These are phyloP conservation scores for Pyrenochaeta sp. DNA, from an alignment of 2,329 filamentous ascomycete genomes.

Conservation along the genomic window DNA sequence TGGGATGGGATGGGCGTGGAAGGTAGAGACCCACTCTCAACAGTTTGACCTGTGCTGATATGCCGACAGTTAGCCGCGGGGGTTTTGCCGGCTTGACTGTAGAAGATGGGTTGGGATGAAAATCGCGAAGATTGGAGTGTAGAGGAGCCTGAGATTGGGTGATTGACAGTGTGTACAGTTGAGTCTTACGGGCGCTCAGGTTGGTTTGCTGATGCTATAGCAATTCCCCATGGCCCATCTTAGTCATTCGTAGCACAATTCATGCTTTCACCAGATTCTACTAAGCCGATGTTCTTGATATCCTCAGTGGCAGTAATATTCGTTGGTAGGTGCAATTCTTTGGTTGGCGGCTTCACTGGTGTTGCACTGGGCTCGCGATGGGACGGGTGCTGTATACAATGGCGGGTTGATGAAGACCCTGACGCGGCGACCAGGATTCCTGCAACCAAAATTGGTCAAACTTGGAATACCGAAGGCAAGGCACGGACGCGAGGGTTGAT, in stretches of 20 bases:
- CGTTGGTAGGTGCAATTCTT: too few relatives aligned
- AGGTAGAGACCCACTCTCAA: conserved; percentile 26
- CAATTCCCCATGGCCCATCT: too few relatives aligned
- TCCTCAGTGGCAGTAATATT: too few relatives aligned
- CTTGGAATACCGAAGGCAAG: too few relatives aligned
- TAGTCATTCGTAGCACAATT: too few relatives aligned
- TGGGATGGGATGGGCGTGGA: not conserved
- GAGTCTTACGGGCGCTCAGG: not conserved
- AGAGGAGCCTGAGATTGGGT: too few relatives aligned
- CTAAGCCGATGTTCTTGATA: too few relatives aligned
- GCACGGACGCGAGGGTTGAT: not conserved
- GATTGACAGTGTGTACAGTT: not conserved
- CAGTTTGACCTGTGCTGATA: conserved; percentile 11
- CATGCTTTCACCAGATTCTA: too few relatives aligned
- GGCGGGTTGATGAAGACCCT: not conserved
- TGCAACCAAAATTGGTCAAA: not conserved
- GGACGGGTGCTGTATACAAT: conserved; percentile 3
- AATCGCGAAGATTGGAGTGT: too few relatives aligned
- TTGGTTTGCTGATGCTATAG: not conserved
- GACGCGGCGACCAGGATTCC: not conserved
- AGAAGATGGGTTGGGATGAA: not conserved
- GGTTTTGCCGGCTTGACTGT: not conserved
- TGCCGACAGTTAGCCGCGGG: not conserved
- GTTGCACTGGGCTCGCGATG: not conserved
- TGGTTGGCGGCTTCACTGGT: not conserved